These are phyloP conservation scores for Violaceomyces palustris DNA, from an alignment of 1,284 basidiomycete species.

Conservation along the genomic window DNA sequence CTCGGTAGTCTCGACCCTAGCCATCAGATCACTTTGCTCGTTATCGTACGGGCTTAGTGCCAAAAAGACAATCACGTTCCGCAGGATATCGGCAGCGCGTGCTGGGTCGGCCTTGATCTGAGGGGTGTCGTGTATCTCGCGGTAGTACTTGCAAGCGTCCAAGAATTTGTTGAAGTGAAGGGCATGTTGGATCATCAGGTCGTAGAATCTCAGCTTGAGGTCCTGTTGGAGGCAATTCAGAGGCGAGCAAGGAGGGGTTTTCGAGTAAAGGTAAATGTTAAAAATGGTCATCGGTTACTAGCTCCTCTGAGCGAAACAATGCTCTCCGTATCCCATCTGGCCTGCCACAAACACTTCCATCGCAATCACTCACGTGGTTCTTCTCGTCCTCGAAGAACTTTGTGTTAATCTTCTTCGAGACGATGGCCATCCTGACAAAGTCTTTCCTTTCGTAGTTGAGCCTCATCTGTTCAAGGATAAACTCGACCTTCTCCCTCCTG, in stretches of 20 bases:
- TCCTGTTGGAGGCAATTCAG: too few relatives aligned
- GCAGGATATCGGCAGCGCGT: conserved; percentile 40
- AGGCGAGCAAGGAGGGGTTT: neutral
- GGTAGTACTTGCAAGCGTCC: conserved; percentile 89
- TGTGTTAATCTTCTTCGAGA: conserved; percentile 89
- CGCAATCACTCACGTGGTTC: too few relatives aligned
- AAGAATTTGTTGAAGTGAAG: conserved; percentile 79
- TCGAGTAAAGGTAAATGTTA: neutral
- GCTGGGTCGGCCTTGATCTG: conserved; percentile 67
- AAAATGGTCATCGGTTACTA: too few relatives aligned
- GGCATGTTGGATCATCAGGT: conserved; percentile 90
- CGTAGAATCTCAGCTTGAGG: conserved; percentile 90
- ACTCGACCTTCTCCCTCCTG: conserved; percentile 93
- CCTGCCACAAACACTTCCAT: too few relatives aligned
- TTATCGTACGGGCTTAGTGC: conserved; percentile 90
- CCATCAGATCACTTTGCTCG: conserved; percentile 94
- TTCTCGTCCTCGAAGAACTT: conserved; percentile 82
- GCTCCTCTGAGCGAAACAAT: too few relatives aligned
- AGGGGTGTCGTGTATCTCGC: conserved; percentile 93
- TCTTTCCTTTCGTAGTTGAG: conserved; percentile 70
- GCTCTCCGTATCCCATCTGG: too few relatives aligned
- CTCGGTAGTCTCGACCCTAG: conserved; percentile 69
- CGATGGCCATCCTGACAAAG: conserved; percentile 86
- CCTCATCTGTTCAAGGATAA: conserved; percentile 97
- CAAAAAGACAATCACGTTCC: conserved; percentile 87